Percentiles rank a stretch among this genome's conserved stretches.
These are phyloP conservation scores for Mycena rosella DNA, from an alignment of 768 basidiomycete species.

Conservation along the genomic window DNA sequence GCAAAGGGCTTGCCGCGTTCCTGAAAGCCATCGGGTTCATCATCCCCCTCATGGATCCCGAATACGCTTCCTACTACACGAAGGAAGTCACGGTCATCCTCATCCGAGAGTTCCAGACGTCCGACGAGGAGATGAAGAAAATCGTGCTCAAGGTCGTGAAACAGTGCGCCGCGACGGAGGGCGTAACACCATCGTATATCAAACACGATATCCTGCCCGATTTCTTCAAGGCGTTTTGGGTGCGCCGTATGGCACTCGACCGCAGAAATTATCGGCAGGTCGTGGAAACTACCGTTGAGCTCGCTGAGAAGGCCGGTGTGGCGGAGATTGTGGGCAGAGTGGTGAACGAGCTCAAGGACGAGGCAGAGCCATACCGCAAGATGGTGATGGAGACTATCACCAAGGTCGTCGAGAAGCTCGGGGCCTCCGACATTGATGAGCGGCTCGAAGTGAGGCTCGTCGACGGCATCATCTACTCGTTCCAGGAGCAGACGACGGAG, in stretches of 20 bases:
- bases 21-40: slow-evolving; percentile 99
- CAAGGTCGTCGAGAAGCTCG: slow-evolving; percentile 92
- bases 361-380: slow-evolving; percentile 93
- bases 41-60: slow-evolving; percentile 99
- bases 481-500: slow-evolving; percentile 99
- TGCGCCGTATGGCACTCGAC: slow-evolving; percentile 97
- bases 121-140: slow-evolving; percentile 99
- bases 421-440: slow-evolving; percentile 98
- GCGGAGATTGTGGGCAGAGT: slow-evolving; percentile 93
- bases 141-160: slow-evolving; percentile 99
- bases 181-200: slow-evolving; percentile 95
- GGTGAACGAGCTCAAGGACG: slow-evolving; percentile 92
- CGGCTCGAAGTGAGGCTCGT: slow-evolving; percentile 93
- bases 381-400: slow-evolving; percentile 99
- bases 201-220: slow-evolving; percentile 98
- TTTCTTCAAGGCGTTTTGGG: slow-evolving; percentile 99
- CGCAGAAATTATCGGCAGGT: slow-evolving; percentile 96
- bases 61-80: slow-evolving; percentile 99
- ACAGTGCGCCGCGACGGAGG: slow-evolving; percentile 98
- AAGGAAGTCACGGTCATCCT: slow-evolving; percentile 98
- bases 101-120: slow-evolving; percentile 98
- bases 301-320: slow-evolving; percentile 97
- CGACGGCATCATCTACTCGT: slow-evolving; percentile 98
- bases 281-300: slow-evolving; percentile 98
- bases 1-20: slow-evolving; percentile 95